phyloP scores from a whole-genome alignment of 2,329 filamentous ascomycete genomes.

The Cordyceps cateniannulata region DNA sequence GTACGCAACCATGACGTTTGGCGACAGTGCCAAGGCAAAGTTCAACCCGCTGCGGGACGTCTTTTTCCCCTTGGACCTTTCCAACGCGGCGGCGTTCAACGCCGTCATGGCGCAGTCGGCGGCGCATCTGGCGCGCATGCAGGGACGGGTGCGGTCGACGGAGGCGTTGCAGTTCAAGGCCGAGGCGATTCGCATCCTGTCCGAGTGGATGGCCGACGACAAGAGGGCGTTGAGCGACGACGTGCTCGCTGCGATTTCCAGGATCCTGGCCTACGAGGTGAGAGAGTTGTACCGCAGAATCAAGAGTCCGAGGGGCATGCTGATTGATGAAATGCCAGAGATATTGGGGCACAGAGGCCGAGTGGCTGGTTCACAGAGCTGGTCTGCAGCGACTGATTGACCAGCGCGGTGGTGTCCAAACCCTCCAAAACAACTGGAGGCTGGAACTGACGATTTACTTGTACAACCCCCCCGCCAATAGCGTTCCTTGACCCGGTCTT shows the following conservation, averaged over 20 bases:
- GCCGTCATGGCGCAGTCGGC: slow-evolving; percentile 35
- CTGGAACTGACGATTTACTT: slow-evolving; percentile 2
- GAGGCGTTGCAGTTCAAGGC: slow-evolving; percentile 27
- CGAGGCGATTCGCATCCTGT: slow-evolving; percentile 29
- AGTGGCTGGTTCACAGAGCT: slow-evolving; percentile 2
- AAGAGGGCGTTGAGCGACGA: slow-evolving; percentile 26
- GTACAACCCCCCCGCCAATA: background rate
- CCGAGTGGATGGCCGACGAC: slow-evolving; percentile 26
- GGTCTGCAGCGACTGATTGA: background rate
- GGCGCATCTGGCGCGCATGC: slow-evolving; percentile 29
- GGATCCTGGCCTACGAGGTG: slow-evolving; percentile 1
- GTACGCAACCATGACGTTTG: slow-evolving; percentile 28
- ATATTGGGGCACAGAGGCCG: slow-evolving; percentile 9
- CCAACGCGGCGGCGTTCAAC: slow-evolving; percentile 34
- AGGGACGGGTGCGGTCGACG: slow-evolving; percentile 21
- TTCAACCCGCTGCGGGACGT: slow-evolving; percentile 35
- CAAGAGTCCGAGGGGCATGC: no score
- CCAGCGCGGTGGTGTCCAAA: background rate
- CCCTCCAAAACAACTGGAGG: slow-evolving; percentile 3
- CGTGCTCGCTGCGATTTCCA: background rate
- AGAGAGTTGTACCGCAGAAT: background rate
- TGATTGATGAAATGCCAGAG: background rate
- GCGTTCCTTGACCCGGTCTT: no score
- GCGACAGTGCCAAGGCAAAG: slow-evolving; percentile 17
- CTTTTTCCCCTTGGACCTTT: slow-evolving; percentile 33